Conservation (phyloP, 257 asterid genomes). For the Solanum chaucha region DNA sequence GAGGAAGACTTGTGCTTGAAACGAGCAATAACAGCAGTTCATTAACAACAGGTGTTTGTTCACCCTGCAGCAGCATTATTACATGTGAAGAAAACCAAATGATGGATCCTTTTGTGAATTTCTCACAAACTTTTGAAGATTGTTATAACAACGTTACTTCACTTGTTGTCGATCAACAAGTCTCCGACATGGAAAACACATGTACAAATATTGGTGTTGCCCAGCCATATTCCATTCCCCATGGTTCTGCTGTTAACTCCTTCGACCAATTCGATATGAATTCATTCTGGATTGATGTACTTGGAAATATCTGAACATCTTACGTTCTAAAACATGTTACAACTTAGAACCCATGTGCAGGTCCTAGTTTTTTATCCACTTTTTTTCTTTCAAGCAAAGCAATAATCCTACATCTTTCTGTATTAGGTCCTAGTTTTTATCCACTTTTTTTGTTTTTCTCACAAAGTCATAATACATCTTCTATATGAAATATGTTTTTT, state of each 20-base stretch:
- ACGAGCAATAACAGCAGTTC: not conserved
- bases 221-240: not conserved
- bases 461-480: not conserved
- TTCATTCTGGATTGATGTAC: not conserved
- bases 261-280: not conserved
- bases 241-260: not conserved
- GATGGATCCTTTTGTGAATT: not conserved
- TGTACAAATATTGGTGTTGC: not conserved
- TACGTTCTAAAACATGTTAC: not conserved
- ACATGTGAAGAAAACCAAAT: not conserved
- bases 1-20: not conserved
- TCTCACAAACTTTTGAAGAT: not conserved
- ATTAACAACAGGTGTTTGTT: not conserved
- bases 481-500: not conserved
- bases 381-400: not conserved
- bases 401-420: not conserved
- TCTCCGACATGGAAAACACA: not conserved
- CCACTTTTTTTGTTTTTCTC: not conserved
- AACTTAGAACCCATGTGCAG: not conserved
- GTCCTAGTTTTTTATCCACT: not conserved
- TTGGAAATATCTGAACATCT: not conserved
- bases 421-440: not conserved
- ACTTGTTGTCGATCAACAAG: not conserved
- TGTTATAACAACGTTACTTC: not conserved
- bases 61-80: not conserved